Percentiles rank a stretch among this genome's conserved stretches.
Evolutionary conservation across 2,329 filamentous ascomycete genomes (phyloP).

Genomic region (Clonostachys rosea): DNA sequence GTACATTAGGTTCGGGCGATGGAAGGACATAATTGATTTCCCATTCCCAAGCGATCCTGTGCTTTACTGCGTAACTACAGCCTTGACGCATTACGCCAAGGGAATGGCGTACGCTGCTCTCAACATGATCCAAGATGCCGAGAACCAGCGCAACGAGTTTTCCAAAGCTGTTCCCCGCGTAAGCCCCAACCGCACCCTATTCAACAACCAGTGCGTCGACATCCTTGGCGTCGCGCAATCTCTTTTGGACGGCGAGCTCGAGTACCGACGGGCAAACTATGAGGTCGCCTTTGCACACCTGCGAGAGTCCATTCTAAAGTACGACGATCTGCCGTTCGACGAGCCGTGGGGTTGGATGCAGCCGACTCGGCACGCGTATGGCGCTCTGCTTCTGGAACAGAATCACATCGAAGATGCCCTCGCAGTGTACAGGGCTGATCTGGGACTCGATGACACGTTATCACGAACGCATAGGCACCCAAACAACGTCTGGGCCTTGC

Average conservation of each 20-base stretch:
- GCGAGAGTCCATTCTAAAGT: slow-evolving; percentile 49
- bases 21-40: slow-evolving; percentile 60
- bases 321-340: slow-evolving; percentile 63
- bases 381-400: slow-evolving; percentile 65
- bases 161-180: slow-evolving; percentile 43
- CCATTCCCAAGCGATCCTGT: slow-evolving; percentile 49
- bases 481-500: slow-evolving; percentile 72
- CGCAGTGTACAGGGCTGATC: slow-evolving; percentile 54
- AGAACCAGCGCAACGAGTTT: slow-evolving; percentile 46
- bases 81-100: slow-evolving; percentile 64
- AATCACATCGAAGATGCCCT: slow-evolving; percentile 51
- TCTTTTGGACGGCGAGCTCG: slow-evolving; percentile 71
- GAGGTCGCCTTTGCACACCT: slow-evolving; percentile 56
- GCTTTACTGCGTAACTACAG: slow-evolving; percentile 66
- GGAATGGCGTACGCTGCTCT: slow-evolving; percentile 62
- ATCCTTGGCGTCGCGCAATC: slow-evolving; percentile 59
- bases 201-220: slow-evolving; percentile 37
- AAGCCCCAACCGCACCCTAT: slow-evolving; percentile 48
- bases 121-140: slow-evolving; percentile 49
- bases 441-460: slow-evolving; percentile 55
- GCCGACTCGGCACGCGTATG: slow-evolving; percentile 66
- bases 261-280: slow-evolving; percentile 59
- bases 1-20: slow-evolving; percentile 67
- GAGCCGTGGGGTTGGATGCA: slow-evolving; percentile 83
- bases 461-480: slow-evolving; percentile 63